A percentile compares a stretch with the other conserved stretches of the same genome.
These are phyloP conservation scores for Wickerhamomyces ciferrii DNA, from an alignment of 805 yeast species.

Conservation along the genomic window DNA sequence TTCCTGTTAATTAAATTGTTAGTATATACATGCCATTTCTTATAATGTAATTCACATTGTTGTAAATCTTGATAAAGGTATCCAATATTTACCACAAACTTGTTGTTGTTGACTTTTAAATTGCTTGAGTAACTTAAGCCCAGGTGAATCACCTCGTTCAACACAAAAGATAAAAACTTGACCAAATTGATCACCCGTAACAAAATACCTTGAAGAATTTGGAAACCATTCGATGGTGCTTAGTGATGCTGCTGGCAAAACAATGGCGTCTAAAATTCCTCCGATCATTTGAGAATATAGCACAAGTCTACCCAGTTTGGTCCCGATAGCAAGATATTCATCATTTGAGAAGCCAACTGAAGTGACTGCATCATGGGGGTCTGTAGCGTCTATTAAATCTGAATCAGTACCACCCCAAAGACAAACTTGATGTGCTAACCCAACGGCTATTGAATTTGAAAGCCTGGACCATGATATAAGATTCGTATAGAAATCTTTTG, in stretches of 20 bases:
- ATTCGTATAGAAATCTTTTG: slow-evolving; percentile 76
- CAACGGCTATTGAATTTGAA: slow-evolving; percentile 55
- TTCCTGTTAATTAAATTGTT: slow-evolving; percentile 32
- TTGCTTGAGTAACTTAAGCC: slow-evolving; percentile 18
- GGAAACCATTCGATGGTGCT: slow-evolving; percentile 62
- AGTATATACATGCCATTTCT: neutral
- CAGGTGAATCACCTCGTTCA: slow-evolving; percentile 4
- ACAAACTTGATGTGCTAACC: slow-evolving; percentile 52
- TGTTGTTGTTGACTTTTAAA: slow-evolving; percentile 51
- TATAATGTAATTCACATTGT: no score
- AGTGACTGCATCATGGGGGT: slow-evolving; percentile 37
- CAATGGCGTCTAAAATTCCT: slow-evolving; percentile 11
- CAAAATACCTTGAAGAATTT: slow-evolving; percentile 30
- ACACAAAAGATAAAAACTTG: slow-evolving; percentile 36
- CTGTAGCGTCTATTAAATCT: neutral
- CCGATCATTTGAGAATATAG: slow-evolving; percentile 33
- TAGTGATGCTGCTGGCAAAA: slow-evolving; percentile 34
- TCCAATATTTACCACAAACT: slow-evolving; percentile 42
- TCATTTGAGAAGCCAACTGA: slow-evolving; percentile 51
- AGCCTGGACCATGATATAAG: slow-evolving; percentile 64
- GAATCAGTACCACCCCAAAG: slow-evolving; percentile 47
- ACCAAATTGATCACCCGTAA: slow-evolving; percentile 66
- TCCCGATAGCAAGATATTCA: slow-evolving; percentile 47
- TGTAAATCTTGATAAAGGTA: neutral
- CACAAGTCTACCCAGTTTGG: slow-evolving; percentile 49